Percentiles rank a stretch among this genome's conserved stretches.
phyloP scores from a whole-genome alignment of 2,329 filamentous ascomycete genomes.

The Cytospora piceicola region DNA sequence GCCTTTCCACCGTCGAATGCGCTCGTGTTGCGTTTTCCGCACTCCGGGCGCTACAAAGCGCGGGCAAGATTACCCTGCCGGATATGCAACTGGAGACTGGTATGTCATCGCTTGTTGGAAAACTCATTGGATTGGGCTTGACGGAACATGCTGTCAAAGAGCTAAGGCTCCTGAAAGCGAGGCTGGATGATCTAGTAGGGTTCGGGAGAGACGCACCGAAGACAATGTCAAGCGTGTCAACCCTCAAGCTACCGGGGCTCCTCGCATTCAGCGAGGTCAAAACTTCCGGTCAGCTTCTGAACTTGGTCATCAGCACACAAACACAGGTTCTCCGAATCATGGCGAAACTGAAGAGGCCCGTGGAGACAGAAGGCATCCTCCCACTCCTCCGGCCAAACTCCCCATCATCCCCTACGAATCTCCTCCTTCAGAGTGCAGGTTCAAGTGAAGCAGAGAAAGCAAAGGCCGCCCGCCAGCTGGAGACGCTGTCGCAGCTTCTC shows the following conservation, averaged over 20 bases:
- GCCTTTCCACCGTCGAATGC: constrained; percentile 68
- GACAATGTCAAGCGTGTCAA: constrained; percentile 41
- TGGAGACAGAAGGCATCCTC: constrained; percentile 60
- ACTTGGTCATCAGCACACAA: constrained; percentile 66
- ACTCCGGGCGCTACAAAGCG: constrained; percentile 61
- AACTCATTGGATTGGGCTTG: constrained; percentile 66
- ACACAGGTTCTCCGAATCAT: constrained; percentile 68
- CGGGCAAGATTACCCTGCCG: constrained; percentile 58
- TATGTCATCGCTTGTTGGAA: constrained; percentile 70
- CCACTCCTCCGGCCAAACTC: constrained; percentile 58
- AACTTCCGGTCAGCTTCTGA: constrained; percentile 49
- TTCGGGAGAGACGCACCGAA: constrained; percentile 41
- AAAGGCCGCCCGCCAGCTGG: constrained; percentile 68
- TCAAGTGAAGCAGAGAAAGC: constrained; percentile 49
- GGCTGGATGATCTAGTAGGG: constrained; percentile 52
- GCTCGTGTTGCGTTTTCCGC: constrained; percentile 68
- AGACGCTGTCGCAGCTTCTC: constrained; percentile 66
- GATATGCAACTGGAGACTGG: constrained; percentile 73
- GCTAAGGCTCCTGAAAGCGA: constrained; percentile 65
- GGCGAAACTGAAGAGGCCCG: constrained; percentile 61
- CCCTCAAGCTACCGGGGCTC: constrained; percentile 55
- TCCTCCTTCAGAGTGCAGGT: constrained; percentile 55
- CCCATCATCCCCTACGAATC: constrained; percentile 59
- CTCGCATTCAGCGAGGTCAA: constrained; percentile 61
- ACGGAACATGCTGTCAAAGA: constrained; percentile 73